Evolutionary conservation across 768 basidiomycete genomes (phyloP), one percentile per base, ranked within the genome.

Genomic region (Gloeophyllum trabeum): DNA sequence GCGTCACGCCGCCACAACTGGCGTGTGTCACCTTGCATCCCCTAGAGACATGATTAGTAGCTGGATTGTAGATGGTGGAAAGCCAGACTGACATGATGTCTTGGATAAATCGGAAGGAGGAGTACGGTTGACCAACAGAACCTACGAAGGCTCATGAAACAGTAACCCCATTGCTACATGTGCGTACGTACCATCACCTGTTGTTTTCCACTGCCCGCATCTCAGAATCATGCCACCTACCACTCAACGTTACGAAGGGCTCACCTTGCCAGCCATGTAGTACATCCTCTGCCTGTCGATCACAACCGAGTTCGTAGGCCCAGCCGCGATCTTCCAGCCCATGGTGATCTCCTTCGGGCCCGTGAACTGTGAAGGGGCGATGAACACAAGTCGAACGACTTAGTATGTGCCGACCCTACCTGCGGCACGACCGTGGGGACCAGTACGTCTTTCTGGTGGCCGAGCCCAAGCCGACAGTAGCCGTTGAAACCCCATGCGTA

Each of bases 401-500:
- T 20, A 20, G 19, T 14, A 25, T 20, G 32, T 24, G 14, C 34
- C 23, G 18, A 36, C 19, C 62, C 14, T 51, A 82, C 83, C 60
- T 87, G 82, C 2, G 91, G 87, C 7, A 97, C 84, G 24, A 79
- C 54, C 51, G 86, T 88, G 0, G 94, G 94, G 24, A 76, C 69
- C 30, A 97, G 64, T 1, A 68, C 71, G 48, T 92, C 90, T 22
- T 80, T 76, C 57, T 92, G 91, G 51, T 85, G 81, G 4, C 87
- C 87, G 16, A 92, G 69, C 16, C 93, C 94, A 24, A 93, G 71
- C 14, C 94, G 79, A 48, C 90, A 92, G 56, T 96, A 94, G 6
- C 87, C 88, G 44, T 87, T 88, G 54, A 82, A 89, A 4, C 88
- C 89, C 85, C 87, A 92, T 4, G 83, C 80, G 51, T 84, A 86